Base-by-base conservation (phyloP, 805 yeast genomes). In the Sugiyamaella mastotermitis region DNA sequence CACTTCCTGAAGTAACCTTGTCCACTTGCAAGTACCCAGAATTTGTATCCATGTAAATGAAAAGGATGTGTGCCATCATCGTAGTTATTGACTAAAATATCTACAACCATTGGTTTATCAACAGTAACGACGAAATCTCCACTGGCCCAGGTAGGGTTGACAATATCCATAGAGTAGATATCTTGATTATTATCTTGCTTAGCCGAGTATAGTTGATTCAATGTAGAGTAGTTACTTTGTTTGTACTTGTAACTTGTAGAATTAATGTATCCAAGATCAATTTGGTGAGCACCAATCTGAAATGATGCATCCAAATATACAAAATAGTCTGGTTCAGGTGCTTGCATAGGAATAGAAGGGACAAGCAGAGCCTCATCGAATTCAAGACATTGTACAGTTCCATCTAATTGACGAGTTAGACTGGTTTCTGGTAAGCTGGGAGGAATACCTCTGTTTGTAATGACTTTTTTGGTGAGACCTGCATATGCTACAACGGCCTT, bases 41-140 rank as follows among this genome's bases (percentile, higher is more conserved):
- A 85, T 36, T 62, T 74, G 59, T 80, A 83, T 40, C 97, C 97
- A 62, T 87, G 97, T 54, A 87, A 68, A 66, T 87, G 97, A 81
- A 87, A 85, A 15, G 97, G 96, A 66, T 88, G 96, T 44, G 72
- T 80, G 56, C 95, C 95, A 10, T 81, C 78, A 57, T 87, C 96
- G 52, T 68, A 69, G 55, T 87, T 88, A 56, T 85, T 82, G 31
- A 87, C 57, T 1, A 85, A 82, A 31, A 87, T 61, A 50, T 87
- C 95, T 33, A 88, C 69, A 27, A 79, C 71, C 35, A 80, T 84
- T 35, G 60, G 74, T 4, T 66, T 55, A 40, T 74, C 72, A 16
- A 86, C 61, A 1, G 85, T 69, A 50, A 69, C 71, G 0, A 83
- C 63, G 26, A 52, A 54, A 79, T 79, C 38, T 81, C 77, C 42